Evolutionary conservation across 2,329 filamentous ascomycete species (phyloP).

Genomic region (Aspergillus quadricinctus): DNA sequence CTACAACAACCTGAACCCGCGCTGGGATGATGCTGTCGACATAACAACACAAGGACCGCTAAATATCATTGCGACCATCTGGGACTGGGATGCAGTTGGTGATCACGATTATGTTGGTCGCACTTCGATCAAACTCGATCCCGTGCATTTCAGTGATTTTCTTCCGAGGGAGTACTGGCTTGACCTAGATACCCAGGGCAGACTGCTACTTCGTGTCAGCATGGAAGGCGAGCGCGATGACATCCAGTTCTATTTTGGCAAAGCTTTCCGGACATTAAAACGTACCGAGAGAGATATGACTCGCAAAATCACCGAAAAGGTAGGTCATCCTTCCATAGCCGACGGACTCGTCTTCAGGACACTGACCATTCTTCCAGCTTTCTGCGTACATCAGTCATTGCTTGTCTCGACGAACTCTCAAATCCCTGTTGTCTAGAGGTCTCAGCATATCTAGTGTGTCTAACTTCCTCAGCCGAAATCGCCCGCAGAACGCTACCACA

Average conservation of each 20-base stretch:
- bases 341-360: neutral
- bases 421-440: conserved; percentile 67
- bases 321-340: conserved; percentile 36
- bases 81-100: conserved; percentile 96
- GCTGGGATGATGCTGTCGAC: conserved; percentile 96
- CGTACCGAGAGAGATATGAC: conserved; percentile 98
- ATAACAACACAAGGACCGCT: conserved; percentile 88
- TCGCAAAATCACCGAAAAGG: conserved; percentile 95
- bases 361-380: conserved; percentile 53
- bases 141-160: conserved; percentile 94
- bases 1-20: conserved; percentile 82
- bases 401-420: conserved; percentile 76
- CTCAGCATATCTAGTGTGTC: conserved; percentile 70
- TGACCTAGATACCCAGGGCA: conserved; percentile 90
- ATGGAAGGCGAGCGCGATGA: conserved; percentile 99
- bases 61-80: conserved; percentile 93
- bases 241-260: conserved; percentile 97
- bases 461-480: conserved; percentile 57
- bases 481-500: conserved; percentile 46
- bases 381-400: conserved; percentile 89
- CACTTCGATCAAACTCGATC: conserved; percentile 96
- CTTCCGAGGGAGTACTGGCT: conserved; percentile 96
- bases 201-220: conserved; percentile 82
- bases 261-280: conserved; percentile 91
- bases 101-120: conserved; percentile 96